Conservation (phyloP, 495 filamentous ascomycete species). For the Antarctomyces pellizariae region DNA sequence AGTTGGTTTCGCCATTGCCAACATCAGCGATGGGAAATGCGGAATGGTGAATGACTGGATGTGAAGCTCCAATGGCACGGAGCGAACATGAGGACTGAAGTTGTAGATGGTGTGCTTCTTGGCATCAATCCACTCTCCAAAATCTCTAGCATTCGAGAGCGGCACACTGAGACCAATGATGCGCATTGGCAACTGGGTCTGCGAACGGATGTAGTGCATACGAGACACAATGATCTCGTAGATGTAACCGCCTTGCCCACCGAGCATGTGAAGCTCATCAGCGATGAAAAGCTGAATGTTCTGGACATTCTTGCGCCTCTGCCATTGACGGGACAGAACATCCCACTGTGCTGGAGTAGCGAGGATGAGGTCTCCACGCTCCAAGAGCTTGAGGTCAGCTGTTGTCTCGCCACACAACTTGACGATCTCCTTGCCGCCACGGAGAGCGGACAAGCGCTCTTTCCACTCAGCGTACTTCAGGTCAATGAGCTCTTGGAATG, state of each 20-base stretch:
- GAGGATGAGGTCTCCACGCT: slow-evolving; percentile 72
- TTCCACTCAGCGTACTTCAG: slow-evolving; percentile 60
- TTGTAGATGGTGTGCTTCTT: slow-evolving; percentile 96
- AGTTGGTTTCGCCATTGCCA: slow-evolving; percentile 88
- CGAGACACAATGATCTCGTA: slow-evolving; percentile 93
- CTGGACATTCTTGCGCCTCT: slow-evolving; percentile 83
- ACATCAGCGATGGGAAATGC: slow-evolving; percentile 93
- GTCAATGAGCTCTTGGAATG: slow-evolving; percentile 88
- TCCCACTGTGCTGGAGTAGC: slow-evolving; percentile 93
- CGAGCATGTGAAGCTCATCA: slow-evolving; percentile 92
- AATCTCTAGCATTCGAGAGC: slow-evolving; percentile 74
- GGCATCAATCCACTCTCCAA: slow-evolving; percentile 98
- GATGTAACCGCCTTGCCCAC: slow-evolving; percentile 66
- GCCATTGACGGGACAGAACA: slow-evolving; percentile 84
- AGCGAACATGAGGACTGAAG: slow-evolving; percentile 79
- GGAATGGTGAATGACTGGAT: slow-evolving; percentile 91
- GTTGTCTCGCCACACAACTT: slow-evolving; percentile 90
- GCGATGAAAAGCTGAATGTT: slow-evolving; percentile 81
- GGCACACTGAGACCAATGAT: slow-evolving; percentile 84
- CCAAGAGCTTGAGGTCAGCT: slow-evolving; percentile 72
- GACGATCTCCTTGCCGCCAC: slow-evolving; percentile 74
- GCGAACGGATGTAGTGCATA: slow-evolving; percentile 88
- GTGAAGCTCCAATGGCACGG: slow-evolving; percentile 75
- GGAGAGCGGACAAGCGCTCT: slow-evolving; percentile 42
- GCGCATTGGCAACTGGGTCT: slow-evolving; percentile 63